Conservation (phyloP, 208 protist genomes). For the Entamoeba invadens region DNA sequence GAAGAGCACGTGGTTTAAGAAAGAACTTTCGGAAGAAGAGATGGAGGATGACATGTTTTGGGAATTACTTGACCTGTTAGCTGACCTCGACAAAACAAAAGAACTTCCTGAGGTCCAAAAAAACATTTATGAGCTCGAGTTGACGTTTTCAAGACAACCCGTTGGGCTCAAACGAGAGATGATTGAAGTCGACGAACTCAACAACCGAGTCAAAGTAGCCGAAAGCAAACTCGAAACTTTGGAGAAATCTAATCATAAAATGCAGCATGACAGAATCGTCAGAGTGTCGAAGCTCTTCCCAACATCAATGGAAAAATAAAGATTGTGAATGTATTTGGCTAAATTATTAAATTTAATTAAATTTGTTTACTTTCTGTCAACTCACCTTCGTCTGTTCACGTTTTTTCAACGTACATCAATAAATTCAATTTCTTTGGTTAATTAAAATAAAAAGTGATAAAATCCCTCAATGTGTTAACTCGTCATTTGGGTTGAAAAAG, state of each 20-base stretch:
- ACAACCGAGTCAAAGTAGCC: neutral
- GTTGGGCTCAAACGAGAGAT: neutral
- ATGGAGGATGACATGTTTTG: neutral
- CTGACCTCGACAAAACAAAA: neutral
- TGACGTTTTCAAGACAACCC: neutral
- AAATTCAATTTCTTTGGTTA: too few species aligned
- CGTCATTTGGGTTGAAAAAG: too few species aligned
- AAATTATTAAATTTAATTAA: neutral
- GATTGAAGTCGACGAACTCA: neutral
- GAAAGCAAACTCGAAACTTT: neutral
- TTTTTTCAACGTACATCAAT: too few species aligned
- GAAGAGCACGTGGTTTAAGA: neutral
- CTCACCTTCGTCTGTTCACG: too few species aligned
- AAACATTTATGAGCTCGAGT: neutral
- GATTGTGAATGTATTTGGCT: neutral
- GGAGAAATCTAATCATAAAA: neutral
- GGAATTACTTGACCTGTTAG: neutral
- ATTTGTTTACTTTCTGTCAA: neutral
- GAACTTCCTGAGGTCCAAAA: neutral
- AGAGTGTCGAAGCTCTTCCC: neutral
- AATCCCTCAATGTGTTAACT: too few species aligned
- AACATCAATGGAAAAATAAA: neutral
- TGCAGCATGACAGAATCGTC: neutral
- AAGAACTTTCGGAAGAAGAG: neutral
- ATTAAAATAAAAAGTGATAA: too few species aligned